A percentile compares a stretch with the other conserved stretches of the same genome.
Conservation (phyloP, 73 alveolate genomes). For the Paramecium sexaurelia region DNA sequence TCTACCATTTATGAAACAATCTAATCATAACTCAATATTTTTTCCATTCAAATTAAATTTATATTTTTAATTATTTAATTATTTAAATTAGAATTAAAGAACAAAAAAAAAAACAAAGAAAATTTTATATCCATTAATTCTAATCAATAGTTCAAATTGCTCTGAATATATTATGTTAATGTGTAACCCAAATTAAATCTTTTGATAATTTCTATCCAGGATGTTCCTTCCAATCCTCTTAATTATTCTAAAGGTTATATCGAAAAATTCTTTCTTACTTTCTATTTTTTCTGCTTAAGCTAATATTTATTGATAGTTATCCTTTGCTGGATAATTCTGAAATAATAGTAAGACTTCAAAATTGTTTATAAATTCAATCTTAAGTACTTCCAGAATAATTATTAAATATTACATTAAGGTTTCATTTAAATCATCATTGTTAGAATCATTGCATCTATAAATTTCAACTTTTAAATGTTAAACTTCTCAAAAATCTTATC, state of each 20-base stretch:
- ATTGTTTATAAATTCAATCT: constrained; percentile 23
- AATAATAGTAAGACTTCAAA: constrained; percentile 22
- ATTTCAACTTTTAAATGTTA: not conserved
- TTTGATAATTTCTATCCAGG: not conserved
- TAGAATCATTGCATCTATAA: not conserved
- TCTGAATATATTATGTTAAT: too few relatives aligned
- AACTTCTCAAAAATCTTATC: constrained; percentile 36
- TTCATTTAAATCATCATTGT: constrained; percentile 33
- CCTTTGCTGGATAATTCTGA: not conserved
- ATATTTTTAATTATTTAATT: not conserved
- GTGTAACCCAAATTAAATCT: too few relatives aligned
- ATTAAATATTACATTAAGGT: not conserved
- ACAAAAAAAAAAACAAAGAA: not conserved
- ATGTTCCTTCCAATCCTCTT: not conserved
- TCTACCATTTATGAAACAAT: not conserved
- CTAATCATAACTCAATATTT: not conserved
- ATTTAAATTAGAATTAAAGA: too few relatives aligned
- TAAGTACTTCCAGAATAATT: not conserved
- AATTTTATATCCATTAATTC: not conserved
- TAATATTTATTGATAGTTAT: not conserved
- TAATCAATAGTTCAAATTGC: too few relatives aligned
- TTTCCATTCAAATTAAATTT: not conserved
- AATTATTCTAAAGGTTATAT: not conserved
- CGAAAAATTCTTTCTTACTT: not conserved
- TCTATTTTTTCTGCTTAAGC: not conserved